Evolutionary conservation across 495 filamentous ascomycete genomes (phyloP).

Genomic region (Lasiosphaeria hispida): DNA sequence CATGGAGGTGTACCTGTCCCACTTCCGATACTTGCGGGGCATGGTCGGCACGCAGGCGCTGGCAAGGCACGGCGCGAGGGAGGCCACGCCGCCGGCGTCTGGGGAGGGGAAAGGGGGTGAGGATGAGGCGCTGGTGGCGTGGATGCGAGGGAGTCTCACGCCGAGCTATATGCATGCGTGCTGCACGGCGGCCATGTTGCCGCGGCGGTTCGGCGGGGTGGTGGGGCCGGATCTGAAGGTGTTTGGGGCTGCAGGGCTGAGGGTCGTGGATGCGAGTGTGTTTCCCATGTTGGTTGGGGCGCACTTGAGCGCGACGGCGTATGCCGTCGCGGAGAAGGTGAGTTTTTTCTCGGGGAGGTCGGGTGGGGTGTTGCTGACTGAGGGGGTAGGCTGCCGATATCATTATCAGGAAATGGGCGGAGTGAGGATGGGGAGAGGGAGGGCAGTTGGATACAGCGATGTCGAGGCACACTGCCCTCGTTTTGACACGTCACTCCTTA

Average conservation of each 20-base stretch:
- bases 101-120: too few species aligned
- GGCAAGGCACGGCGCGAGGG: not conserved
- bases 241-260: slow-evolving; percentile 34
- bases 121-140: too few species aligned
- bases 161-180: slow-evolving; percentile 9
- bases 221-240: slow-evolving; percentile 43
- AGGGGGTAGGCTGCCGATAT: slow-evolving; percentile 52
- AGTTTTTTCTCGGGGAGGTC: not conserved
- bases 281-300: slow-evolving; percentile 48
- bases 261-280: slow-evolving; percentile 60
- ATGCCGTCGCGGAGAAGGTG: slow-evolving; percentile 24
- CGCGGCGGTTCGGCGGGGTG: slow-evolving; percentile 16
- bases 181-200: slow-evolving; percentile 14
- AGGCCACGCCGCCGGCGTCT: slow-evolving; percentile 1
- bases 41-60: not conserved
- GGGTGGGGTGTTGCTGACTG: slow-evolving; percentile 5
- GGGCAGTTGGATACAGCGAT: too few species aligned
- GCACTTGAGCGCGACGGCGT: slow-evolving; percentile 15
- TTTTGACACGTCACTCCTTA: too few species aligned
- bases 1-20: slow-evolving; percentile 15
- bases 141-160: not conserved
- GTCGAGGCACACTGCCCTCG: too few species aligned
- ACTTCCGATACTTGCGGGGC: slow-evolving; percentile 10
- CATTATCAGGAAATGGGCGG: slow-evolving; percentile 45
- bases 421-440: too few species aligned